Percentiles rank a stretch among this genome's conserved stretches.
Evolutionary conservation across 225 moss, liverwort and hornwort species (phyloP).

Genomic region (Physcomitrium patens): DNA sequence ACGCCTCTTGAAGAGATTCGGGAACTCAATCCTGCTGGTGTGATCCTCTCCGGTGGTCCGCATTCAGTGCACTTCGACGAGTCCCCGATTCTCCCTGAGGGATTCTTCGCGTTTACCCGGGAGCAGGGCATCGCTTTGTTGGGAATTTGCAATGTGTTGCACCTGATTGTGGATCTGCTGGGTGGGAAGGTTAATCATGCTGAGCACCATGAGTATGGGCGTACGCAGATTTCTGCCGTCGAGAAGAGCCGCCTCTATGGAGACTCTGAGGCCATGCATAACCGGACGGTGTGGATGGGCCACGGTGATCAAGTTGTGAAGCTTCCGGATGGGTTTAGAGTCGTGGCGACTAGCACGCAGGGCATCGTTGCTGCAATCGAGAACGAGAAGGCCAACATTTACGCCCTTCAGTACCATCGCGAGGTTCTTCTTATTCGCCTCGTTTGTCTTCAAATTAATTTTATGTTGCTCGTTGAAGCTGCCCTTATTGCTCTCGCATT

Average conservation of each 20-base stretch:
- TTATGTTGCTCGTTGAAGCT: too few relatives aligned
- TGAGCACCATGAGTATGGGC: conserved; percentile 85
- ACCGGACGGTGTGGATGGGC: conserved; percentile 94
- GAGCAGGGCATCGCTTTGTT: conserved; percentile 55
- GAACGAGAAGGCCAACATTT: conserved; percentile 59
- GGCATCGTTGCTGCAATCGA: conserved; percentile 91
- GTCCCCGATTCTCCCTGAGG: conserved; percentile 74
- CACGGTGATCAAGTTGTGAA: conserved; percentile 88
- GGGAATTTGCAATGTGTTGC: conserved; percentile 86
- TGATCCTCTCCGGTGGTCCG: conserved; percentile 79
- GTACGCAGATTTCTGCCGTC: conserved; percentile 68
- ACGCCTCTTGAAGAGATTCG: conserved; percentile 55
- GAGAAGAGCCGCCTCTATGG: conserved; percentile 64
- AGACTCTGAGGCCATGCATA: conserved; percentile 25
- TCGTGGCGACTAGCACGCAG: conserved; percentile 72
- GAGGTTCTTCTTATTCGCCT: conserved; percentile 55
- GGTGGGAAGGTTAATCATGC: conserved; percentile 84
- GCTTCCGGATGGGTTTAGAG: conserved; percentile 70
- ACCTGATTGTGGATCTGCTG: conserved; percentile 78
- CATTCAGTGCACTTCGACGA: conserved; percentile 85
- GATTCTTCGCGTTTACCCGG: conserved; percentile 64
- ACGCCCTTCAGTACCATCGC: conserved; percentile 87
- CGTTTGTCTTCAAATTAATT: too few relatives aligned
- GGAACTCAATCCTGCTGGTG: conserved; percentile 52
- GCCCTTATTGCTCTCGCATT: too few relatives aligned